Evolutionary conservation across 2,329 filamentous ascomycete genomes (phyloP).

Genomic region (Taxawa tesnikishii): DNA sequence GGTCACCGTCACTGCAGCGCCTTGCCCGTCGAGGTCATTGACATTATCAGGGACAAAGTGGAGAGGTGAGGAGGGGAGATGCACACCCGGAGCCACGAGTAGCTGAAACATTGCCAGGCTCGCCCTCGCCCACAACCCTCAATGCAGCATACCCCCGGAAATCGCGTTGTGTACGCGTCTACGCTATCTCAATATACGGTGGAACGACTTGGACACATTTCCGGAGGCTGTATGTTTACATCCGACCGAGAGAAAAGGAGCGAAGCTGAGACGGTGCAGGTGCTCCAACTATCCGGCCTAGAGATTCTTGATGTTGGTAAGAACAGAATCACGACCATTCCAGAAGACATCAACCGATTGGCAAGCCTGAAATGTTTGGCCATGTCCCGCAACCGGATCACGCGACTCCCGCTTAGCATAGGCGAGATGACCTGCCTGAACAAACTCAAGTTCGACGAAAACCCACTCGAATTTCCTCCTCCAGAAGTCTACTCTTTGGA

Average conservation of each 20-base stretch:
- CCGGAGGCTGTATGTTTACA: slow-evolving; percentile 45
- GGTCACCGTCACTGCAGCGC: slow-evolving; percentile 62
- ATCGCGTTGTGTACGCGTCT: slow-evolving; percentile 67
- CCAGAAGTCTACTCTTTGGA: slow-evolving; percentile 29
- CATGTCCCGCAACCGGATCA: slow-evolving; percentile 75
- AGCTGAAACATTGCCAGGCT: too few relatives aligned
- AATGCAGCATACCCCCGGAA: slow-evolving; percentile 55
- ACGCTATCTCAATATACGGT: slow-evolving; percentile 68
- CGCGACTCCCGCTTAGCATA: slow-evolving; percentile 69
- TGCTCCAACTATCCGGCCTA: slow-evolving; percentile 73
- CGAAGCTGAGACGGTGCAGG: slow-evolving; percentile 37
- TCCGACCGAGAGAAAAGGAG: neutral
- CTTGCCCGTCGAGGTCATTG: slow-evolving; percentile 61
- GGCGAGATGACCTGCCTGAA: slow-evolving; percentile 84
- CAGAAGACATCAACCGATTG: slow-evolving; percentile 67
- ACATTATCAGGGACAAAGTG: slow-evolving; percentile 61
- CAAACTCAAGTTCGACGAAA: slow-evolving; percentile 80
- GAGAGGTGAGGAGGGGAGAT: slow-evolving; percentile 42
- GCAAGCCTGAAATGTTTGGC: slow-evolving; percentile 82
- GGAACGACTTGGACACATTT: slow-evolving; percentile 60
- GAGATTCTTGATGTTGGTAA: slow-evolving; percentile 88
- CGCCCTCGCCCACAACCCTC: slow-evolving; percentile 68
- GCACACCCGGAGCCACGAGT: too few relatives aligned
- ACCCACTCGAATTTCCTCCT: slow-evolving; percentile 68
- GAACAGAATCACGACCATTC: slow-evolving; percentile 69